Evolutionary conservation across 768 basidiomycete species (phyloP), one percentile per base, ranked within the genome.

Genomic region (Naganishia friedmannii): DNA sequence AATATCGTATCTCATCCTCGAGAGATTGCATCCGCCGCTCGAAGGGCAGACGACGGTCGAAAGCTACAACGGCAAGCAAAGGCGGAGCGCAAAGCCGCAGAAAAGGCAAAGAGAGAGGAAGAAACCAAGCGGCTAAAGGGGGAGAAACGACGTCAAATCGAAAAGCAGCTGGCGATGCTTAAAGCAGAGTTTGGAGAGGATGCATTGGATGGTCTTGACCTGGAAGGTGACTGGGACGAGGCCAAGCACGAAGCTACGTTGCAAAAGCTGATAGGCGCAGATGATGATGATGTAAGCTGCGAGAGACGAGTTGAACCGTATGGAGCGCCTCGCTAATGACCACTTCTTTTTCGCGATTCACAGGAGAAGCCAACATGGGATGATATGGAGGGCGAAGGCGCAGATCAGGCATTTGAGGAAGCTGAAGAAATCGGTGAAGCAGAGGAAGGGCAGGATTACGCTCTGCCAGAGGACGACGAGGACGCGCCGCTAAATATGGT

Each of bases 221-320:
- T 99, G 7, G 93, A 98, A 13, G 91, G 88, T 0, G 93, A 97
- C 54, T 98, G 92, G 90, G 92, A 97, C 75, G 89, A 92, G 15
- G 87, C 85, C 13, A 86, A 86, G 67, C 91, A 96, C 77, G 93
- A 96, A 73, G 81, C 79, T 42, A 90, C 92, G 78, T 93, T 99
- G 89, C 84, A 86, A 0, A 85, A 84, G 26, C 78, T 97, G 29
- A 91, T 93, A 76, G 86, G 83, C 13, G 84, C 83, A 29, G 86
- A 86, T 3, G 78, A 71, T 42, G 79, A 77, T 39, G 77, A 73
- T 73, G 71, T 70, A 56, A 68, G 73, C 65, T 26, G 8, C 63
- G 34, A 32, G 10, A 1, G 53, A n/a, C 13, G 6, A 1, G 6
- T 7, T 39, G 3, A 9, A 7, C 3, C 37, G 42, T 37, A 0